Evolutionary conservation across 306 rosid genomes (phyloP), one percentile per base, ranked within the genome.

Genomic region (Quercus aquifolioides): DNA sequence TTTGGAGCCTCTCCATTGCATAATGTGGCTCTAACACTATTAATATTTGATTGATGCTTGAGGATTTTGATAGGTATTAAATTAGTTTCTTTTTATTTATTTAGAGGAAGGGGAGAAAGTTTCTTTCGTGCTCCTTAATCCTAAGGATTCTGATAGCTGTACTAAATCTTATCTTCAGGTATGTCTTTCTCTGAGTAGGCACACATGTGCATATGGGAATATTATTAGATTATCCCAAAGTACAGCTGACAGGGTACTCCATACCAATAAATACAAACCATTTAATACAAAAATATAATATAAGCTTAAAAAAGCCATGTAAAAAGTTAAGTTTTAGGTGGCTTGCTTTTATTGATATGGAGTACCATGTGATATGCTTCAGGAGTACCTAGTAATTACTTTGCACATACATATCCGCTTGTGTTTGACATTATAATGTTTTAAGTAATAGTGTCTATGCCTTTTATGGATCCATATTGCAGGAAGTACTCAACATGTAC

Each of bases 401-500:
- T 38, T 38, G 46, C 46, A 38, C 7, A n/a, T 49, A 25, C 52
- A 6, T 49, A 9, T 4, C 18, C 46, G 17, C 21, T 72, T 52
- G 23, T 28, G 59, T 17, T 52, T 49, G 13, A 52, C 52, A 3
- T 23, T 31, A 3, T 23, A 33, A 19, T 17, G 23, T n/a, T 18
- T 19, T 19, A 19, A 8, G 25, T 68, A 68, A 3, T 18, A 68
- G 21, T 0, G 52, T 49, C 52, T 10, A 35, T 18, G 21, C 25
- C 12, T 46, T 68, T 35, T 4, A 35, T 35, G 12, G n/a, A 28
- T 68, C 52, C 12, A 21, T 68, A 21, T 82, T 83, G 83, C 82
- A 94, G 98, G 92, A 92, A 65, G 93, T 92, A 56, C 85, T 94
- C 8, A 77, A 88, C 31, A 33, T 94, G 88, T 94, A 92, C 65